Percentiles rank a stretch among this genome's conserved stretches.
Conservation (phyloP, 208 protist genomes). For the Entamoeba dispar region DNA sequence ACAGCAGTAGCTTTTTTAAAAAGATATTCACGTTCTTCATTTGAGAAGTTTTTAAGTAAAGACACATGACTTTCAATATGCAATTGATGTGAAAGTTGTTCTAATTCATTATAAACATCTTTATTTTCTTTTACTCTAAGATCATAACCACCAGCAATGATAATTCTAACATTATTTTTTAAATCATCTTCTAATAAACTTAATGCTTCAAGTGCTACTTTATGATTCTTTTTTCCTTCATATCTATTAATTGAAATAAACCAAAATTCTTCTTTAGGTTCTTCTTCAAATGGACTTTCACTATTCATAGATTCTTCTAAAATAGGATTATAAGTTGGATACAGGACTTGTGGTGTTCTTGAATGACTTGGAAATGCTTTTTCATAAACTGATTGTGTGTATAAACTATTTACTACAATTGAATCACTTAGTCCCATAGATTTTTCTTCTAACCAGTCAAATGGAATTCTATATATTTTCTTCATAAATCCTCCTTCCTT, state of each 20-base stretch:
- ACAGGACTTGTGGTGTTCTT: slow-evolving; percentile 31
- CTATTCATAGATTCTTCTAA: slow-evolving; percentile 28
- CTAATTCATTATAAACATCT: slow-evolving; percentile 48
- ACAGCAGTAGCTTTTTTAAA: slow-evolving; percentile 48
- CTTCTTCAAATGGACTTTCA: background rate
- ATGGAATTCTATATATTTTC: slow-evolving; percentile 49
- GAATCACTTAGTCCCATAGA: slow-evolving; percentile 38
- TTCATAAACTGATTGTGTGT: slow-evolving; percentile 32
- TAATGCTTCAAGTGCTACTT: background rate
- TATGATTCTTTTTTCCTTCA: slow-evolving; percentile 69
- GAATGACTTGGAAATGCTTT: slow-evolving; percentile 15
- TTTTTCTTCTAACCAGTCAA: slow-evolving; percentile 60
- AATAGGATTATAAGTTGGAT: slow-evolving; percentile 21
- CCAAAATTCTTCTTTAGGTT: slow-evolving; percentile 29
- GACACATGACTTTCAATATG: slow-evolving; percentile 35
- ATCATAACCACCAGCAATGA: slow-evolving; percentile 51
- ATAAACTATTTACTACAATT: slow-evolving; percentile 50
- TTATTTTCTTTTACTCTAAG: slow-evolving; percentile 47
- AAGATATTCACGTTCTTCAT: slow-evolving; percentile 44
- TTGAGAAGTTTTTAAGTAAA: slow-evolving; percentile 55
- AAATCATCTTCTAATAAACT: background rate
- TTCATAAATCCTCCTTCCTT: background rate
- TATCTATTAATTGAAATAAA: slow-evolving; percentile 82
- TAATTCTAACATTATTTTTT: background rate
- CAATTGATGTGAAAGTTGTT: slow-evolving; percentile 26